These are phyloP conservation scores for Diplocarpon mali DNA, from an alignment of 2,329 filamentous ascomycete species.

Conservation along the genomic window DNA sequence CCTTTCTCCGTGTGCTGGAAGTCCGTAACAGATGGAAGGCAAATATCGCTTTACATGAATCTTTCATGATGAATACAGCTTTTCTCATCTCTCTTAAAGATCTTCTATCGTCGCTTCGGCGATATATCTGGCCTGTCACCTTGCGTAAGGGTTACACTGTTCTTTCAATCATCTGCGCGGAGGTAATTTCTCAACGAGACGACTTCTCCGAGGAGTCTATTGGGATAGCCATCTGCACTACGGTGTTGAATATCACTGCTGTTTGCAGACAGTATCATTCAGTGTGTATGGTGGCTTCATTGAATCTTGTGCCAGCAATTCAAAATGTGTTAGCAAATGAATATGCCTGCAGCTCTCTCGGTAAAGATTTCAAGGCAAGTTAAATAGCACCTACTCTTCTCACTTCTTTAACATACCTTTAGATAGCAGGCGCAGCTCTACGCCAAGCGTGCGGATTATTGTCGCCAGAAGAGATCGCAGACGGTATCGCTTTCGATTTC, in stretches of 20 bases:
- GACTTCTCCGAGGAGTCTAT: constrained; percentile 12
- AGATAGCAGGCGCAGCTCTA: constrained; percentile 17
- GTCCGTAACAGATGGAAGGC: constrained; percentile 15
- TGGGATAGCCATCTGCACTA: constrained; percentile 13
- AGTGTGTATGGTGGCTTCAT: constrained; percentile 12
- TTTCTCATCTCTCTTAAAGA: constrained; percentile 16
- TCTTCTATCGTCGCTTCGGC: constrained; percentile 17
- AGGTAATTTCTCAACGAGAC: constrained; percentile 15
- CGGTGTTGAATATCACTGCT: constrained; percentile 18
- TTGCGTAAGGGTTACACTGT: constrained; percentile 24
- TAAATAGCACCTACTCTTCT: neutral
- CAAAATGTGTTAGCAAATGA: constrained; percentile 8
- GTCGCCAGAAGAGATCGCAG: neutral
- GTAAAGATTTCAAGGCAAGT: constrained; percentile 23
- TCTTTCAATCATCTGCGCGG: constrained; percentile 21
- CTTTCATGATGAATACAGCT: constrained; percentile 4
- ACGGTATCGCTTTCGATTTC: constrained; percentile 8
- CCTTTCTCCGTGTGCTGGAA: constrained; percentile 18
- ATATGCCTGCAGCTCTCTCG: constrained; percentile 2
- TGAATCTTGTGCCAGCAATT: constrained; percentile 20
- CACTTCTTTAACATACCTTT: constrained; percentile 6
- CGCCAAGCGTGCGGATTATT: constrained; percentile 13
- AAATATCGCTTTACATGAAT: constrained; percentile 8
- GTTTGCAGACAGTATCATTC: constrained; percentile 19
- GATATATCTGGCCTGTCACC: constrained; percentile 14